Evolutionary conservation across 768 basidiomycete species (phyloP).

Genomic region (Leucosporidium yakuticum): DNA sequence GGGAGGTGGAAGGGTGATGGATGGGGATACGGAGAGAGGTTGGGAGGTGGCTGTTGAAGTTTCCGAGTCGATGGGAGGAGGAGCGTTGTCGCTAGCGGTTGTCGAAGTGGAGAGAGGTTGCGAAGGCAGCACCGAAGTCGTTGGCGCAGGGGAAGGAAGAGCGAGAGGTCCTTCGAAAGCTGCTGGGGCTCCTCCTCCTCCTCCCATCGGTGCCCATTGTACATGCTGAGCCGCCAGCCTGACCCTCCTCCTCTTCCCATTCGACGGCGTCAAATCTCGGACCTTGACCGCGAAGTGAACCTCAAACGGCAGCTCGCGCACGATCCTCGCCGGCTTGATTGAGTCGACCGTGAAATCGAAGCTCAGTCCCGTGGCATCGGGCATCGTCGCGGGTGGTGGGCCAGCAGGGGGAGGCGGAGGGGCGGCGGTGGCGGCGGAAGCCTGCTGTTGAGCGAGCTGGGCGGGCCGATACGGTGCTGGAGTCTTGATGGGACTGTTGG

Average conservation of each 20-base stretch:
- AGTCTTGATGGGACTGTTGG: conserved; percentile 8
- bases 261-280: not conserved
- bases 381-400: conserved; percentile 34
- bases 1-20: not conserved
- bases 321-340: conserved; percentile 46
- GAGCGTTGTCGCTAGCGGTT: too few species aligned
- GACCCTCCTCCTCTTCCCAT: not conserved
- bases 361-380: conserved; percentile 57
- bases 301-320: conserved; percentile 37
- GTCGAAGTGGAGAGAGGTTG: not conserved
- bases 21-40: not conserved
- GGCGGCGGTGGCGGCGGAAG: conserved; percentile 4
- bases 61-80: not conserved
- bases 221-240: not conserved
- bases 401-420: conserved; percentile 6
- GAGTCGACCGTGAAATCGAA: conserved; percentile 46
- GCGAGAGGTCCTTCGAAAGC: not conserved
- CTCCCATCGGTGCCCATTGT: not conserved
- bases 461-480: conserved; percentile 43
- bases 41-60: not conserved
- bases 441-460: conserved; percentile 42
- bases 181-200: not conserved
- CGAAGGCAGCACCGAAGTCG: not conserved
- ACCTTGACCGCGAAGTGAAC: not conserved
- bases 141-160: not conserved